These are phyloP conservation scores for Flaveria ramosissima DNA, from an alignment of 129 eudicot species.

Conservation along the genomic window DNA sequence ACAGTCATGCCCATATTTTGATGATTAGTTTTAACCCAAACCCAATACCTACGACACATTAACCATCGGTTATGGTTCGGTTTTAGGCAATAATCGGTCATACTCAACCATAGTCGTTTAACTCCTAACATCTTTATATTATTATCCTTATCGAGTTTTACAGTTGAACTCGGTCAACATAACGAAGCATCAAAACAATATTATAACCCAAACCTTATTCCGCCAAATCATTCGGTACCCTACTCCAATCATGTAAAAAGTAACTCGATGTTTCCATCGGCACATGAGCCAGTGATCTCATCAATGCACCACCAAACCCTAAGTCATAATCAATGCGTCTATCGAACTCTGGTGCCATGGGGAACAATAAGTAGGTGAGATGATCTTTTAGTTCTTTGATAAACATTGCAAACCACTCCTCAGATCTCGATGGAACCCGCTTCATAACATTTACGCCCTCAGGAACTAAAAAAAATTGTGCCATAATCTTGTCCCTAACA, in stretches of 20 bases:
- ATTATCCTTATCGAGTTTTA: too few relatives aligned
- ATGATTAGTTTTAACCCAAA: too few relatives aligned
- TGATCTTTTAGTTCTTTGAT: not conserved
- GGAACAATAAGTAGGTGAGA: slow-evolving; percentile 7
- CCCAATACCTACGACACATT: too few relatives aligned
- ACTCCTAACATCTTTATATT: not conserved
- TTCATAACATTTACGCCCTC: too few relatives aligned
- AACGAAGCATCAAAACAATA: not conserved
- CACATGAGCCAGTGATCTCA: not conserved
- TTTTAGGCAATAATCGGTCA: not conserved
- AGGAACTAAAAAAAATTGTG: not conserved
- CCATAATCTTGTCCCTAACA: slow-evolving; percentile 8
- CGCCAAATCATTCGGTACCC: too few relatives aligned
- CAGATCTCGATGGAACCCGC: too few relatives aligned
- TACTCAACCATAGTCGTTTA: not conserved
- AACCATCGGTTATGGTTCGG: too few relatives aligned
- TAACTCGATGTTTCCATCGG: not conserved
- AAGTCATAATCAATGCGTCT: not conserved
- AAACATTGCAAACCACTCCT: not conserved
- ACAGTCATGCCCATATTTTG: too few relatives aligned
- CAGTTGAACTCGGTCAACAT: too few relatives aligned
- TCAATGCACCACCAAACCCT: slow-evolving; percentile 19
- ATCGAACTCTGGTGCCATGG: slow-evolving; percentile 1
- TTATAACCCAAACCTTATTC: not conserved
- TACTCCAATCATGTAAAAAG: not conserved